Conservation (phyloP, 2,329 filamentous ascomycete genomes). For the Diaporthe caulivora region DNA sequence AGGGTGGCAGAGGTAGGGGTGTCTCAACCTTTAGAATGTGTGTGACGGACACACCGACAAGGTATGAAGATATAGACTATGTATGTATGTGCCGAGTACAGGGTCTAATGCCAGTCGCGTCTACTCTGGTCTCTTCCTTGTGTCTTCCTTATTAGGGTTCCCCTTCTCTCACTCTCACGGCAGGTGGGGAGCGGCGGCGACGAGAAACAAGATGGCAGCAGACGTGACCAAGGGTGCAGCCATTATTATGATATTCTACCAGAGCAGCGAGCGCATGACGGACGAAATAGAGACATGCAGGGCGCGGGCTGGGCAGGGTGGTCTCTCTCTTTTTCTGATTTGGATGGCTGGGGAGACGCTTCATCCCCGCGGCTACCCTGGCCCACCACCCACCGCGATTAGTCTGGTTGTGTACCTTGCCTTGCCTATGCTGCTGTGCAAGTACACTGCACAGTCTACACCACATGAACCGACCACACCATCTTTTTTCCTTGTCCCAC, state of each 20-base stretch:
- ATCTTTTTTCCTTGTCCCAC: conserved; percentile 4
- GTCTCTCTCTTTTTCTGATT: conserved; percentile 4
- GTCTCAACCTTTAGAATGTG: conserved; percentile 5
- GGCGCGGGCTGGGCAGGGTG: conserved; percentile 12
- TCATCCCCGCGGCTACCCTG: conserved; percentile 11
- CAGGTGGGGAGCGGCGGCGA: not conserved
- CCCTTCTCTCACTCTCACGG: not conserved
- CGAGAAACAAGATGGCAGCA: not conserved
- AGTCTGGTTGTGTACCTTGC: not conserved
- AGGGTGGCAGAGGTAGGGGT: not conserved
- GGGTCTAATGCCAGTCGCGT: not conserved
- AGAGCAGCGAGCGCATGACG: conserved; percentile 21
- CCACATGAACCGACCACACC: conserved; percentile 2
- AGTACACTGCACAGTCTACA: not conserved
- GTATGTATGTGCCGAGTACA: not conserved
- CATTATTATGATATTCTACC: not conserved
- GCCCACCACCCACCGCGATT: not conserved
- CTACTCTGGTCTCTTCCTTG: not conserved
- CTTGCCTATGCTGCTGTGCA: not conserved
- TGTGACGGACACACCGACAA: conserved; percentile 19
- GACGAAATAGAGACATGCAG: conserved; percentile 24
- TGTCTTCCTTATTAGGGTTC: not conserved
- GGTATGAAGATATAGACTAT: not conserved
- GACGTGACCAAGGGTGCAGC: not conserved
- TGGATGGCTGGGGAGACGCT: conserved; percentile 29